phyloP scores from a whole-genome alignment of 1,284 basidiomycete genomes.

The Mixia osmundae region DNA sequence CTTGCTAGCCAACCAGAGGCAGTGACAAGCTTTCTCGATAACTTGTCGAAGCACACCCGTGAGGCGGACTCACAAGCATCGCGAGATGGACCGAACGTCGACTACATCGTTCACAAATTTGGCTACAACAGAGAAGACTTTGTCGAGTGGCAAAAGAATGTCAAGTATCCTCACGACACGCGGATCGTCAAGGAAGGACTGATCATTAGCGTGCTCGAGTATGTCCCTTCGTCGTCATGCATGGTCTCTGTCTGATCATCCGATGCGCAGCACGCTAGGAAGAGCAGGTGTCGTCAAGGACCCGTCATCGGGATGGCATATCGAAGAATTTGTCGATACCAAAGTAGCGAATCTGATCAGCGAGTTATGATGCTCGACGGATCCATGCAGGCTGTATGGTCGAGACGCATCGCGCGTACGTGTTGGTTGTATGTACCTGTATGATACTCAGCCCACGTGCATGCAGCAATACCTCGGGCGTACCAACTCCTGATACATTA shows the following conservation, averaged over 20 bases:
- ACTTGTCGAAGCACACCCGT: slow-evolving; percentile 39
- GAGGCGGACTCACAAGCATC: slow-evolving; percentile 40
- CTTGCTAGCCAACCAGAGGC: slow-evolving; percentile 31
- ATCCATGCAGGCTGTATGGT: slow-evolving; percentile 41
- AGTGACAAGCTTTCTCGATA: slow-evolving; percentile 38
- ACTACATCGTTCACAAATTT: slow-evolving; percentile 52
- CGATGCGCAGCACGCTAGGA: slow-evolving; percentile 43
- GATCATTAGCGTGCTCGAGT: slow-evolving; percentile 43
- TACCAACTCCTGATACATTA: slow-evolving; percentile 77
- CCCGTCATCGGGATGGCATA: slow-evolving; percentile 35
- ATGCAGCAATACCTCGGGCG: slow-evolving; percentile 18
- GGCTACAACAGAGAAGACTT: slow-evolving; percentile 60
- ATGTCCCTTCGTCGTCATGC: slow-evolving; percentile 1
- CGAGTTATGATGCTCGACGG: too few relatives aligned
- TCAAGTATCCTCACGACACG: slow-evolving; percentile 46
- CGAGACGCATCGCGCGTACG: slow-evolving; percentile 70
- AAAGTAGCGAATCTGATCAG: slow-evolving; percentile 31
- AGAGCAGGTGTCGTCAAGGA: slow-evolving; percentile 47
- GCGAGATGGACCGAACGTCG: slow-evolving; percentile 35
- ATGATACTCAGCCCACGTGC: neutral
- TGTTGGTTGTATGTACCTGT: slow-evolving; percentile 56
- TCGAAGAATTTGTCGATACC: slow-evolving; percentile 37
- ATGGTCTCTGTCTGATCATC: too few relatives aligned
- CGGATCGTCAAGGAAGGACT: slow-evolving; percentile 36
- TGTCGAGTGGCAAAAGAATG: slow-evolving; percentile 48